phyloP scores from a whole-genome alignment of 2,329 filamentous ascomycete genomes.

The Thielaviopsis euricoi region DNA sequence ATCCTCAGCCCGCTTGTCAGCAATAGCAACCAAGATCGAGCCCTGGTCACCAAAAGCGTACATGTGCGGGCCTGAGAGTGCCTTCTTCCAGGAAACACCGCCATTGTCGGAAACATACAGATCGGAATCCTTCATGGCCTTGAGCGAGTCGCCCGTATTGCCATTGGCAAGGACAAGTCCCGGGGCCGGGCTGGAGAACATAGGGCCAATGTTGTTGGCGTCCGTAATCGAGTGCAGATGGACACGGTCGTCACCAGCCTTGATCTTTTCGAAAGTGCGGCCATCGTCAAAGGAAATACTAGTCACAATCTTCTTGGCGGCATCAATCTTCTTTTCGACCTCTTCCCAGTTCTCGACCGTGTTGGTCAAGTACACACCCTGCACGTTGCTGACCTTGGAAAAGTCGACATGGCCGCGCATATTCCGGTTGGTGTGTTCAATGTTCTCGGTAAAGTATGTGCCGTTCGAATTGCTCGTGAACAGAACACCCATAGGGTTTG shows the following conservation, averaged over 20 bases:
- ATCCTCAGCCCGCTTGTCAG: constrained; percentile 50
- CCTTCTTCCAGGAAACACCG: constrained; percentile 65
- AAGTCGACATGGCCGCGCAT: constrained; percentile 68
- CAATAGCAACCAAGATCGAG: constrained; percentile 69
- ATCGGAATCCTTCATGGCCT: constrained; percentile 54
- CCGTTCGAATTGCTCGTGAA: constrained; percentile 97
- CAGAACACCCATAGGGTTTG: constrained; percentile 64
- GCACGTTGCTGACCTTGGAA: constrained; percentile 80
- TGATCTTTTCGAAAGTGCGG: constrained; percentile 62
- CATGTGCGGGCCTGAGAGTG: constrained; percentile 69
- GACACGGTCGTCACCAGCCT: constrained; percentile 47
- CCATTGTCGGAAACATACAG: constrained; percentile 86
- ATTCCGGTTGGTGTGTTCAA: constrained; percentile 84
- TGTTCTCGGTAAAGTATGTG: constrained; percentile 84
- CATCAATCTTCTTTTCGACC: constrained; percentile 36
- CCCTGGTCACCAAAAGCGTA: constrained; percentile 95
- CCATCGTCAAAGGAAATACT: constrained; percentile 94
- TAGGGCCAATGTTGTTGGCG: constrained; percentile 61
- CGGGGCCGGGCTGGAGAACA: constrained; percentile 87
- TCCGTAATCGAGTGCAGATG: constrained; percentile 90
- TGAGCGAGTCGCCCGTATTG: constrained; percentile 65
- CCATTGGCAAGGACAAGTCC: constrained; percentile 89
- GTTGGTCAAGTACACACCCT: constrained; percentile 85
- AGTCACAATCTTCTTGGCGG: constrained; percentile 53
- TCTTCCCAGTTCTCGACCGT: constrained; percentile 73